Evolutionary conservation across 768 basidiomycete species (phyloP).

Genomic region (Tulasnella sp.): DNA sequence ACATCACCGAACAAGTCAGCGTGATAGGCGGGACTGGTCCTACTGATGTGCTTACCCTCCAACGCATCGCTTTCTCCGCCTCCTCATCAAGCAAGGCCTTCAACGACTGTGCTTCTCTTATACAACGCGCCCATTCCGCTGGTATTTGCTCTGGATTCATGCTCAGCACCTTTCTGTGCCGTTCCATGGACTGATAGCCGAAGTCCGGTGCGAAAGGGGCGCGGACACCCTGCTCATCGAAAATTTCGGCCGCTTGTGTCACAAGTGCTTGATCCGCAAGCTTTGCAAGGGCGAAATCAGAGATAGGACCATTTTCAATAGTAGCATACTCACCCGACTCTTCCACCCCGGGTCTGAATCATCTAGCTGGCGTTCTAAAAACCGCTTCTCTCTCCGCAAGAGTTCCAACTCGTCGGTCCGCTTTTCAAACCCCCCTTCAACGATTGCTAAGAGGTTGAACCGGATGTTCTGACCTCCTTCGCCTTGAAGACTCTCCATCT

Average conservation of each 20-base stretch:
- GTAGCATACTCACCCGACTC: conserved; percentile 23
- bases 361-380: conserved; percentile 36
- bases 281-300: neutral
- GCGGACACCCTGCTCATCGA: conserved; percentile 21
- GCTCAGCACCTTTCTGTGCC: conserved; percentile 34
- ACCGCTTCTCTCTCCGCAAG: conserved; percentile 35
- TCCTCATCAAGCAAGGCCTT: conserved; percentile 41
- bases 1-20: neutral
- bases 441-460: conserved; percentile 50
- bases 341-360: conserved; percentile 28
- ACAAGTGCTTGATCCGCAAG: conserved; percentile 35
- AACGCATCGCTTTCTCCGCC: conserved; percentile 34
- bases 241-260: conserved; percentile 24
- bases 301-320: neutral
- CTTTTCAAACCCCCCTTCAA: conserved; percentile 38
- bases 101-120: conserved; percentile 29
- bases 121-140: conserved; percentile 37
- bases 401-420: conserved; percentile 42
- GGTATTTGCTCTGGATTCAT: conserved; percentile 31
- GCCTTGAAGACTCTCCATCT: conserved; percentile 39
- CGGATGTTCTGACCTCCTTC: conserved; percentile 32
- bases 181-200: conserved; percentile 33
- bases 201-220: conserved; percentile 25
- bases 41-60: conserved; percentile 29
- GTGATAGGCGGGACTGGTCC: neutral